Evolutionary conservation across 225 moss, liverwort and hornwort genomes (phyloP), one percentile per base, ranked within the genome.

Genomic region (Physcomitrellopsis africana): DNA sequence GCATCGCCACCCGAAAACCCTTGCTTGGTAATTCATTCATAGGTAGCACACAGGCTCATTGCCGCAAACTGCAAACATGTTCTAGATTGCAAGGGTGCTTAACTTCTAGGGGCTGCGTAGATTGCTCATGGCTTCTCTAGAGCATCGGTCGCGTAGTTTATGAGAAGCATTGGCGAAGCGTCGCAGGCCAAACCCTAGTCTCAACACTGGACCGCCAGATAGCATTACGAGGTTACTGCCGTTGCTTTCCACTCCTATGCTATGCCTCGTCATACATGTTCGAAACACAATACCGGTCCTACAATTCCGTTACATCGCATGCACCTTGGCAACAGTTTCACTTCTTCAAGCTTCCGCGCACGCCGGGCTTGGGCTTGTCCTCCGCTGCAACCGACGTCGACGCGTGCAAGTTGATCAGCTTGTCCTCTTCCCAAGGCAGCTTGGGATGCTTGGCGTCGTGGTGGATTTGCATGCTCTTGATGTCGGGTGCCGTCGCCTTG

Each of bases 381-480:
- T 81, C 86, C 4, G 58, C 10, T 19, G 57, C 56, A 2, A 48
- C n/a, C 0, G 48, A 69, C 0, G 80, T 64, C 1, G 76, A 43
- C 5, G 24, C 11, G 79, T 96, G 96, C 81, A 92, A 78, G 75
- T 96, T 91, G 46, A 91, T 85, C 59, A 96, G 92, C 83, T 88
- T 88, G 19, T 96, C 84, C 84, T 96, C 96, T 81, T 92, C 96
- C 68, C 86, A 96, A 1, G 96, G 96, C 74, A 96, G 60, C 77
- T 94, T 96, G 45, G 96, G 94, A 65, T 96, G 96, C 59, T 89
- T 89, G 12, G 96, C 96, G 42, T 96, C 96, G 59, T 96, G 96
- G 83, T 96, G 96, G 47, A 96, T 96, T 43, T 83, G 77, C 94
- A 94, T 94, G 53, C 96, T 96, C 86, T 96, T 96, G 10, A 79